Conservation (phyloP, 1,284 basidiomycete genomes). For the Papiliotrema fonsecae region DNA sequence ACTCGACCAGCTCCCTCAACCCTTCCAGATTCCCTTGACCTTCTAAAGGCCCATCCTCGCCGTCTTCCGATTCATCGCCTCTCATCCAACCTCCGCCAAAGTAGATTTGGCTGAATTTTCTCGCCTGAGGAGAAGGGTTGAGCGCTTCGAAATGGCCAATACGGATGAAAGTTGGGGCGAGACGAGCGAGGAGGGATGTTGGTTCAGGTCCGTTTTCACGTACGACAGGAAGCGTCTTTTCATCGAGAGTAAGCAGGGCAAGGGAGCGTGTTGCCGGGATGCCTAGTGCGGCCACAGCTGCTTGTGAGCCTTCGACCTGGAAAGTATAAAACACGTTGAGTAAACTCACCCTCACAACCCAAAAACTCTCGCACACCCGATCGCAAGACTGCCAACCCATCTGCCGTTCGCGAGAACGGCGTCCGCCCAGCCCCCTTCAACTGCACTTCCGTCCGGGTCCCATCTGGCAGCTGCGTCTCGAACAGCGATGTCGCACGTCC, state of each 20-base stretch:
- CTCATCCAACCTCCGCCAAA: constrained; percentile 42
- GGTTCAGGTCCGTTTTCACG: constrained; percentile 71
- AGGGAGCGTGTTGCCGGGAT: constrained; percentile 89
- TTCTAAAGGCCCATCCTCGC: constrained; percentile 15
- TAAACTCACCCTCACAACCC: constrained; percentile 66
- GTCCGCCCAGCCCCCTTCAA: constrained; percentile 92
- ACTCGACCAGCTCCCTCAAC: constrained; percentile 66
- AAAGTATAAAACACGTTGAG: background rate
- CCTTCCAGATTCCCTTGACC: constrained; percentile 68
- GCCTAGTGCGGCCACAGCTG: constrained; percentile 78
- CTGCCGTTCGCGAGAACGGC: constrained; percentile 84
- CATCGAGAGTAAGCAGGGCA: constrained; percentile 69
- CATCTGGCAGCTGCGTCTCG: constrained; percentile 63
- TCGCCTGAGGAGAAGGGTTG: constrained; percentile 56
- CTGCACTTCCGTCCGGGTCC: constrained; percentile 73
- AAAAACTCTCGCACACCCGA: constrained; percentile 90
- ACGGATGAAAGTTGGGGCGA: constrained; percentile 85
- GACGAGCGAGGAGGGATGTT: constrained; percentile 73
- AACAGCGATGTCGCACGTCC: constrained; percentile 85
- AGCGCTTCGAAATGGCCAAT: constrained; percentile 88
- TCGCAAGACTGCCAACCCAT: constrained; percentile 86
- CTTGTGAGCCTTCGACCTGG: background rate
- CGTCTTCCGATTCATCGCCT: constrained; percentile 50
- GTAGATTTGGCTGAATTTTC: constrained; percentile 56
- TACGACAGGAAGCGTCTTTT: constrained; percentile 59